Conservation (phyloP, 257 asterid species). For the Lavandula angustifolia region DNA sequence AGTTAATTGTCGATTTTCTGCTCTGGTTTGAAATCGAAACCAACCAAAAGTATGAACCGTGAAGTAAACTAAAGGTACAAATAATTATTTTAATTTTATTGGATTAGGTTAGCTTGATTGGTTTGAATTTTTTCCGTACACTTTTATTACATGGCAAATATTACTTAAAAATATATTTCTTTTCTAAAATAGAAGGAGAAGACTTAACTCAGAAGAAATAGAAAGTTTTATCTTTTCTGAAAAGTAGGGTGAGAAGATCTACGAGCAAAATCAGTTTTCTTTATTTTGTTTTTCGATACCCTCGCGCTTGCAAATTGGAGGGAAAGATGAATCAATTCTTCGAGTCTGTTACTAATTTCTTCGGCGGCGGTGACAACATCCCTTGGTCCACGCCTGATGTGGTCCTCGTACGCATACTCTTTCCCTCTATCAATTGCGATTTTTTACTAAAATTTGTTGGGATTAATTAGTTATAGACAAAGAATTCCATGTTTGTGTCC, state of each 20-base stretch:
- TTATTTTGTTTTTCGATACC: neutral
- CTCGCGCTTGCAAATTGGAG: constrained; percentile 41
- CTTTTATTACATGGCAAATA: too few relatives aligned
- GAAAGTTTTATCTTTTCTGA: constrained; percentile 7
- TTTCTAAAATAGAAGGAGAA: neutral
- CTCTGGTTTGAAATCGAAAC: too few relatives aligned
- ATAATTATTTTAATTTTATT: too few relatives aligned
- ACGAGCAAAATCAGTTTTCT: neutral
- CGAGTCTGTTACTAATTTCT: constrained; percentile 59
- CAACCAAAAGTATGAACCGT: too few relatives aligned
- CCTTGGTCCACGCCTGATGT: constrained; percentile 67
- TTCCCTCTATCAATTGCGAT: neutral
- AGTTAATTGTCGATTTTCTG: too few relatives aligned
- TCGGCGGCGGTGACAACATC: constrained; percentile 67
- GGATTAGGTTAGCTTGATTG: too few relatives aligned
- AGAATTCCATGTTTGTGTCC: neutral
- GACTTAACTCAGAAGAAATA: constrained; percentile 30
- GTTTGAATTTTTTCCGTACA: too few relatives aligned
- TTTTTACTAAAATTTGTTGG: neutral
- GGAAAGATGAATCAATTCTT: constrained; percentile 50
- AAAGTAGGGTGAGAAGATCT: constrained; percentile 23
- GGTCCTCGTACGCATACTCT: constrained; percentile 42
- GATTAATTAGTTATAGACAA: constrained; percentile 1
- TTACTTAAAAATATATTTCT: too few relatives aligned
- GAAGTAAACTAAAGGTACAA: too few relatives aligned